Evolutionary conservation across 2,329 filamentous ascomycete species (phyloP).

Genomic region (Ascosphaera acerosa): DNA sequence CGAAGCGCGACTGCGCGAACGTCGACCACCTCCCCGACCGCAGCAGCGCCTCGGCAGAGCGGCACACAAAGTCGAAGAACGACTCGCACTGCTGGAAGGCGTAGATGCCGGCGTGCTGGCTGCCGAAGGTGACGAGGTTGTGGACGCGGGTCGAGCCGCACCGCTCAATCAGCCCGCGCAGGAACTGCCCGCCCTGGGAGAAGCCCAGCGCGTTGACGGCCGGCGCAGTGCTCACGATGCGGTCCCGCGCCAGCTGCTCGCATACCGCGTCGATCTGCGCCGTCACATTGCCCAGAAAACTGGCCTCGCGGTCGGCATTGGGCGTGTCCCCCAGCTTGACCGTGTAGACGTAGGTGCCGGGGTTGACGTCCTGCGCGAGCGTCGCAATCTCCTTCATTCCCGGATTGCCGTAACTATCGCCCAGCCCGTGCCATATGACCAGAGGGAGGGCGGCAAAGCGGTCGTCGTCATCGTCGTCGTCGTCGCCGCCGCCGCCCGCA

Average conservation of each 20-base stretch:
- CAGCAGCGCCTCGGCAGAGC: slow-evolving; percentile 51
- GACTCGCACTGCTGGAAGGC: slow-evolving; percentile 50
- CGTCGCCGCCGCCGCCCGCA: not conserved
- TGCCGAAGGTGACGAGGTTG: slow-evolving; percentile 67
- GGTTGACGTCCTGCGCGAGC: slow-evolving; percentile 48
- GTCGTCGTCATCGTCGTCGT: slow-evolving; percentile 2
- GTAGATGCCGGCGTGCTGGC: slow-evolving; percentile 76
- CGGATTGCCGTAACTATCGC: slow-evolving; percentile 40
- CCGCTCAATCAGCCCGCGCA: slow-evolving; percentile 71
- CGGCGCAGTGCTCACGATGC: slow-evolving; percentile 55
- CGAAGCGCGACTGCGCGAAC: slow-evolving; percentile 53
- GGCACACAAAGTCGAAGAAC: slow-evolving; percentile 51
- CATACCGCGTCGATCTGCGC: slow-evolving; percentile 55
- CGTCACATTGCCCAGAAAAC: slow-evolving; percentile 78
- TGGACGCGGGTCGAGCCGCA: slow-evolving; percentile 55
- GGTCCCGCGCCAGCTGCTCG: slow-evolving; percentile 45
- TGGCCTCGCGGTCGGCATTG: slow-evolving; percentile 47
- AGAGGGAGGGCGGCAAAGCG: slow-evolving; percentile 55
- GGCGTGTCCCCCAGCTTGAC: slow-evolving; percentile 44
- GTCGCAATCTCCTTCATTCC: slow-evolving; percentile 45
- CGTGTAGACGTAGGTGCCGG: slow-evolving; percentile 63
- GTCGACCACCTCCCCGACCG: slow-evolving; percentile 54
- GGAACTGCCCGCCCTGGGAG: slow-evolving; percentile 85
- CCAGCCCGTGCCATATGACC: slow-evolving; percentile 81
- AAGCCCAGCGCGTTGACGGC: slow-evolving; percentile 83